Conservation (phyloP, 1,139 yeast genomes). For the Ogataea hybrid region DNA sequence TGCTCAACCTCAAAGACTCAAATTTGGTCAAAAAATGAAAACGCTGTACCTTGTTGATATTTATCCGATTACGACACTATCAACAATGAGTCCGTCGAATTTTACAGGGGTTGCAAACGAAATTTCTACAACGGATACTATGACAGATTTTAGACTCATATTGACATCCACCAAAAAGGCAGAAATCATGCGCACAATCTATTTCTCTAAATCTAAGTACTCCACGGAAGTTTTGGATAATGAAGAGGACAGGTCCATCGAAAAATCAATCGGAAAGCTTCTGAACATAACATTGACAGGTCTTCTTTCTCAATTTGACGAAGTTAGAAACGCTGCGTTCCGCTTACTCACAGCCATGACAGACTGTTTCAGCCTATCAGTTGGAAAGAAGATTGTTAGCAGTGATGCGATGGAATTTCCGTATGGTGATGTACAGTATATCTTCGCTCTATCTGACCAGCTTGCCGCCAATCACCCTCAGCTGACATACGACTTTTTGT, state of each 20-base stretch:
- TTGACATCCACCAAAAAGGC: constrained; percentile 58
- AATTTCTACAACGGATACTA: constrained; percentile 54
- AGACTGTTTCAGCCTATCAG: constrained; percentile 56
- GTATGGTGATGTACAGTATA: constrained; percentile 62
- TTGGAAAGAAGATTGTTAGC: constrained; percentile 56
- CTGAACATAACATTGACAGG: constrained; percentile 69
- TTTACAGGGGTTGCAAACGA: constrained; percentile 51
- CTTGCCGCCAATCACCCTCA: constrained; percentile 58
- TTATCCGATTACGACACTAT: constrained; percentile 48
- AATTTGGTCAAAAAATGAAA: constrained; percentile 34
- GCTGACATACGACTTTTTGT: constrained; percentile 60
- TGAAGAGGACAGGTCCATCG: constrained; percentile 22
- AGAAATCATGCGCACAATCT: constrained; percentile 67
- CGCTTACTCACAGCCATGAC: constrained; percentile 63
- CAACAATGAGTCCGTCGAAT: constrained; percentile 51
- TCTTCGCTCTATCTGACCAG: constrained; percentile 56
- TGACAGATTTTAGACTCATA: constrained; percentile 44
- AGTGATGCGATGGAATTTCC: constrained; percentile 73
- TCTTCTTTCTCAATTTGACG: constrained; percentile 55
- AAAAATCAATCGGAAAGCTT: constrained; percentile 55
- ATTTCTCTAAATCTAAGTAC: constrained; percentile 58
- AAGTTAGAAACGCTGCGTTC: constrained; percentile 64
- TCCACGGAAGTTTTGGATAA: constrained; percentile 26
- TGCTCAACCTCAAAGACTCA: constrained; percentile 37
- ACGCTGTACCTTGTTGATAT: constrained; percentile 52